Evolutionary conservation across 2,329 filamentous ascomycete species (phyloP), one percentile per base, ranked within the genome.

Genomic region (Phymatotrichopsis omnivora): DNA sequence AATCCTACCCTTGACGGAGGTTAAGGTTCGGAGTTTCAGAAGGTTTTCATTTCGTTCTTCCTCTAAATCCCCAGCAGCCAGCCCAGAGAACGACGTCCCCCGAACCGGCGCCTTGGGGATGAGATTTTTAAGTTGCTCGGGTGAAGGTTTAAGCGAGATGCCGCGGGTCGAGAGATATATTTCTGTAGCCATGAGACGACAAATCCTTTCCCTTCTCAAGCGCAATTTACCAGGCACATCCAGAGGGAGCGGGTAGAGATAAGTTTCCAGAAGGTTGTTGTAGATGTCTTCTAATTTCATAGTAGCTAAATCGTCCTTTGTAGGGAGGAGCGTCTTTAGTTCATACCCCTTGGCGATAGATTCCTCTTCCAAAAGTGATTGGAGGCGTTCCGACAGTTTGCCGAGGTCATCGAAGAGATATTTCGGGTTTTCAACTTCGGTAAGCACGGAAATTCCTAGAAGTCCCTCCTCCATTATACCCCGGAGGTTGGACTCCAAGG

Each of bases 101-200:
- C n/a, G n/a, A n/a, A n/a, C n/a, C n/a, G n/a, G n/a, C n/a, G n/a
- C n/a, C n/a, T n/a, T n/a, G n/a, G n/a, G n/a, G n/a, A n/a, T n/a
- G n/a, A n/a, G n/a, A n/a, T n/a, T n/a, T n/a, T n/a, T n/a, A n/a
- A n/a, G n/a, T n/a, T n/a, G n/a, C 14, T 46, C 33, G 10, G 37
- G 34, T 11, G 32, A 14, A 1, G 41, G 44, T 7, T 43, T 42
- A 8, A 54, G 22, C 7, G 45, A 40, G 1, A 54, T 29, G 3
- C 53, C 53, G 3, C 47, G 24, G 10, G 33, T 43, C 2, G 53
- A 34, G 17, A 56, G 37, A 29, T 35, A 52, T 8, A 48, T 25
- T 7, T 54, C 49, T 2, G 49, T 48, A 12, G 53, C 45, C 5
- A 56, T 20, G 22, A 45, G 38, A 1, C 53, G 40, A 17, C 45